These are phyloP conservation scores for Lyophyllum shimeji DNA, from an alignment of 768 basidiomycete species.

Conservation along the genomic window DNA sequence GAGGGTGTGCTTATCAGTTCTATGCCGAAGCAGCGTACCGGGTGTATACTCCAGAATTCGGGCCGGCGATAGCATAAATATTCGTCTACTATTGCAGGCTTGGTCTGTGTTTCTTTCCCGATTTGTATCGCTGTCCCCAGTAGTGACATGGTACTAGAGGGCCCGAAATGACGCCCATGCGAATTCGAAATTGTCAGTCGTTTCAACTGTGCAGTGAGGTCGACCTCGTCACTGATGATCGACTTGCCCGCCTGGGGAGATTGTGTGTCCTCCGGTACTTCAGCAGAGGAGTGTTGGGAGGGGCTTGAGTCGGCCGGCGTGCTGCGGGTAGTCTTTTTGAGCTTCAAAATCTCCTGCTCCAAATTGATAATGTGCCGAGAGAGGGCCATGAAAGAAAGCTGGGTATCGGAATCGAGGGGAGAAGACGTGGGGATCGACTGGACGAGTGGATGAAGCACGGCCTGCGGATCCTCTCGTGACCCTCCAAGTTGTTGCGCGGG, in stretches of 20 bases:
- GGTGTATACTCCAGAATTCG: slow-evolving; percentile 17
- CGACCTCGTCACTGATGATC: slow-evolving; percentile 3
- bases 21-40: slow-evolving; percentile 11
- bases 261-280: not conserved
- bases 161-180: slow-evolving; percentile 17
- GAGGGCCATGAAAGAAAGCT: slow-evolving; percentile 9
- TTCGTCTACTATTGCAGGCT: not conserved
- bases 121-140: slow-evolving; percentile 18
- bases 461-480: not conserved
- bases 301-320: not conserved
- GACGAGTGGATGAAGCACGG: slow-evolving; percentile 10
- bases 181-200: slow-evolving; percentile 12
- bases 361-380: slow-evolving; percentile 14
- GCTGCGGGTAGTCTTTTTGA: slow-evolving; percentile 2
- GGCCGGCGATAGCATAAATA: slow-evolving; percentile 6
- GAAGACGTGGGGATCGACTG: slow-evolving; percentile 11
- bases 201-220: slow-evolving; percentile 15
- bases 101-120: slow-evolving; percentile 10
- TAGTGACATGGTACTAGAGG: slow-evolving; percentile 18
- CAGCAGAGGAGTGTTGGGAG: not conserved
- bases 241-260: not conserved
- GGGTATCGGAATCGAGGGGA: slow-evolving; percentile 8
- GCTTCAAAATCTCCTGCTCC: slow-evolving; percentile 16
- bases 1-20: not conserved
- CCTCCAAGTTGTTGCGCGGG: not conserved